Base-by-base conservation (phyloP, 1,284 basidiomycete species). In the Mycena citricolor region DNA sequence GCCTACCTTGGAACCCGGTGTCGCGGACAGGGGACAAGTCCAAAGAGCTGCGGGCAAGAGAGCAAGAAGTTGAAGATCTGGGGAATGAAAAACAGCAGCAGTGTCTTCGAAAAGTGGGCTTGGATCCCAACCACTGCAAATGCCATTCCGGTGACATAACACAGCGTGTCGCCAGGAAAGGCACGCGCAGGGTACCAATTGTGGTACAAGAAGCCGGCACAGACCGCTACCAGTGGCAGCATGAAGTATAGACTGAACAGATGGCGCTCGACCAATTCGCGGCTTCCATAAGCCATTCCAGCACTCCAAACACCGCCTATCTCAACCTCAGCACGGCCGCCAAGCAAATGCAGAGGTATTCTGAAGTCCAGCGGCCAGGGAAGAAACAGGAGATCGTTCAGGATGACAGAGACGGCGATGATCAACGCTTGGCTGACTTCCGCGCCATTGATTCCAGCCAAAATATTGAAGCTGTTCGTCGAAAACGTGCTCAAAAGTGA, bases 401-500 rank as follows among this genome's bases (percentile, higher is more conserved):
- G 51, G 49, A 90, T 85, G 51, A 99, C 86, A 0, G 91, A 95
- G 12, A 92, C 52, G 3, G 90, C 89, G 53, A 99, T 99, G 50
- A 99, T 81, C 24, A 98, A 69, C 0, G 94, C 91, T 68, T 99
- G 97, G 41, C 85, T 82, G 47, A 87, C 90, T 71, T 99, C 97
- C 1, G 97, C 86, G 10, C 95, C 97, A 61, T 99, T 99, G 58
- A 98, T 90, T 5, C 97, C 97, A 3, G 95, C 97, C 7, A 99
- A 81, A 57, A 99, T 99, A 66, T 99, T 99, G 77, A 99, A 97
- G 64, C 89, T 90, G 68, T 99, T 99, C 11, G 94, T 98, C 47
- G 92, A 86, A 64, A 99, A 99, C 0, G 93, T 99, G 12, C 94
- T 97, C 8, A 99, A 74, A 25, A 98, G 70, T 5, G 91, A 83